phyloP scores from a whole-genome alignment of 2,329 filamentous ascomycete species.

The Delphinella strobiligena region DNA sequence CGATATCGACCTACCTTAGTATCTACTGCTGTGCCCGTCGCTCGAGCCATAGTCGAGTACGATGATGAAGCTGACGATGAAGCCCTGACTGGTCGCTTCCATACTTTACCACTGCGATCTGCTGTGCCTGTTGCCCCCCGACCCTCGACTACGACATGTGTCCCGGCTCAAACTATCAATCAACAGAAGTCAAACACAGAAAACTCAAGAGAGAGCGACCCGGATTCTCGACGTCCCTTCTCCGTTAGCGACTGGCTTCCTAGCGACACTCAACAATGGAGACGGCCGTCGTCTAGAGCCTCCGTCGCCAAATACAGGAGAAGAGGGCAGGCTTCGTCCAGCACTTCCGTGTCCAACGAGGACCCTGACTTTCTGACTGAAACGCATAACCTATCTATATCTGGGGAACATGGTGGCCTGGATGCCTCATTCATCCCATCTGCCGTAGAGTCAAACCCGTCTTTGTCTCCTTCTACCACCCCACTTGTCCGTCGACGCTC shows the following conservation, averaged over 20 bases:
- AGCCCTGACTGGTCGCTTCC: not conserved
- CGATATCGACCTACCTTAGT: conserved; percentile 22
- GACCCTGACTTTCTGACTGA: no score
- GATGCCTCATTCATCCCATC: no score
- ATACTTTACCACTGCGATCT: conserved; percentile 1
- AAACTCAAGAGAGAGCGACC: not conserved
- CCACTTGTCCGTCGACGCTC: no score
- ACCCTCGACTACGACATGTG: no score
- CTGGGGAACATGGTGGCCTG: no score
- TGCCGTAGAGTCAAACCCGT: no score
- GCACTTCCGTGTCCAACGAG: no score
- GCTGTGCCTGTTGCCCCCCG: no score
- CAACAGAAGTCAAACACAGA: no score
- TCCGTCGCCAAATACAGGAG: conserved; percentile 19
- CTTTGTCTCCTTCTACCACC: no score
- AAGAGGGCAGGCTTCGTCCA: conserved; percentile 11
- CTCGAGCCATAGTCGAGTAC: conserved; percentile 15
- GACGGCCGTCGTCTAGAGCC: conserved; percentile 24
- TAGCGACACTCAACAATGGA: conserved; percentile 25
- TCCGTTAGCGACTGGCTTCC: conserved; percentile 35
- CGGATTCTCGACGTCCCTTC: conserved; percentile 30
- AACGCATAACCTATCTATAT: no score
- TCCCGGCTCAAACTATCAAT: no score
- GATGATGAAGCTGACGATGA: conserved; percentile 12
- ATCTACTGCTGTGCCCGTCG: conserved; percentile 16